A percentile compares a stretch with the other conserved stretches of the same genome.
Evolutionary conservation across 768 basidiomycete genomes (phyloP).

Genomic region (Paxillus ammoniavirescens): DNA sequence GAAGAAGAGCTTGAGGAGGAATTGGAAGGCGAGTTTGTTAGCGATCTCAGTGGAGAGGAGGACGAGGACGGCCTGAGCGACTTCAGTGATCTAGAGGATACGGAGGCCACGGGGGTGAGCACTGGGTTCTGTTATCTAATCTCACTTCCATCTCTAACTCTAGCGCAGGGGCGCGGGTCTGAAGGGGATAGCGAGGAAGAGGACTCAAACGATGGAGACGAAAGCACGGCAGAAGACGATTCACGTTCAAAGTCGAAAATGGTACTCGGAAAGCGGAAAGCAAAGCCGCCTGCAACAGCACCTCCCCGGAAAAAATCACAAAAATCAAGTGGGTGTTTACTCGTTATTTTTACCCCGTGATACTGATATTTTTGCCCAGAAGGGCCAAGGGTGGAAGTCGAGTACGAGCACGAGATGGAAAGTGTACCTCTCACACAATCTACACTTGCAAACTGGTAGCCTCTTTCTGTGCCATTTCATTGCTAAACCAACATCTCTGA

Average conservation of each 20-base stretch:
- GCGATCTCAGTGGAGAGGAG: conserved; percentile 54
- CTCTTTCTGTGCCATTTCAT: not conserved
- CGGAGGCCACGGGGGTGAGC: conserved; percentile 66
- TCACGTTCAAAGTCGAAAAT: conserved; percentile 39
- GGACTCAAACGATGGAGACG: conserved; percentile 39
- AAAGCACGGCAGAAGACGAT: conserved; percentile 37
- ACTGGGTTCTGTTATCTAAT: not conserved
- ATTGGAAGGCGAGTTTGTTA: conserved; percentile 56
- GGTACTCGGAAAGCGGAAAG: conserved; percentile 70
- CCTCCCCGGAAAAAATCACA: conserved; percentile 53
- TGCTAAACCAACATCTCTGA: no score
- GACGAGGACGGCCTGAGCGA: conserved; percentile 41
- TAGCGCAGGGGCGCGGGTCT: conserved; percentile 32
- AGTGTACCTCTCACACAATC: conserved; percentile 55
- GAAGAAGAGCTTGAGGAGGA: conserved; percentile 49
- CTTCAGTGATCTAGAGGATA: conserved; percentile 64
- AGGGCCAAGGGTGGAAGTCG: conserved; percentile 87
- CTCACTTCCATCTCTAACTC: conserved; percentile 17
- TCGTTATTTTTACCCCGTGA: not conserved
- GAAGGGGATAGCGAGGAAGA: conserved; percentile 47
- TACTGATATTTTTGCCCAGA: conserved; percentile 36
- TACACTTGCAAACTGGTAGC: conserved; percentile 53
- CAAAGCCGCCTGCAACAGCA: conserved; percentile 37
- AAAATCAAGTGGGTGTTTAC: conserved; percentile 54
- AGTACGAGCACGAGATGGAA: conserved; percentile 94